These are phyloP conservation scores for Candida sonorensis DNA, from an alignment of 805 yeast species.

Conservation along the genomic window DNA sequence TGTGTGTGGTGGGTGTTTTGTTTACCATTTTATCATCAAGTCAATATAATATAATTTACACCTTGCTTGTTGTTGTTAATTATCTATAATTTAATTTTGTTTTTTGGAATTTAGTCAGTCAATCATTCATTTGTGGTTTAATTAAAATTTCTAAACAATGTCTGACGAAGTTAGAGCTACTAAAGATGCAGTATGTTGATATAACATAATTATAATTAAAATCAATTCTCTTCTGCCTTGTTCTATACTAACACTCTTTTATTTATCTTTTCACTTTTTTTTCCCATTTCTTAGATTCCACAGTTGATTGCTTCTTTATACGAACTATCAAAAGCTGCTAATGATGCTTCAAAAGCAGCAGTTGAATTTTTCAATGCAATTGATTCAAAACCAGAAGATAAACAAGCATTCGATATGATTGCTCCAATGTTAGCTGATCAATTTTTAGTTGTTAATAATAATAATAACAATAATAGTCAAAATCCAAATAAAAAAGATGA, in stretches of 20 bases:
- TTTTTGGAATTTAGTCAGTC: no score
- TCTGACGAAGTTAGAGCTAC: slow-evolving; percentile 24
- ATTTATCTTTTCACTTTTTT: no score
- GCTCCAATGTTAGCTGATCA: slow-evolving; percentile 31
- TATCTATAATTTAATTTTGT: no score
- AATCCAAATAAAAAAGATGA: slow-evolving; percentile 30
- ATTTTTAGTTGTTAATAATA: slow-evolving; percentile 29
- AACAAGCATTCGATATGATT: slow-evolving; percentile 17
- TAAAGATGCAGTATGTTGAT: slow-evolving; percentile 23
- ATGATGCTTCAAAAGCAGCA: slow-evolving; percentile 74
- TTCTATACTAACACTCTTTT: no score
- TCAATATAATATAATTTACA: no score
- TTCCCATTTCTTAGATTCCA: no score
- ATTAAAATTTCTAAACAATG: slow-evolving; percentile 9
- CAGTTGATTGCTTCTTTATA: slow-evolving; percentile 73
- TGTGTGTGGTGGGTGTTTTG: no score
- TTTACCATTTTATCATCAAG: neutral
- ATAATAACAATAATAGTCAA: no score
- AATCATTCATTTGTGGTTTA: neutral
- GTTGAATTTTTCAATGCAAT: slow-evolving; percentile 64
- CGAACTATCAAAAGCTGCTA: slow-evolving; percentile 81
- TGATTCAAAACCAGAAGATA: slow-evolving; percentile 35
- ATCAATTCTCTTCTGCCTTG: no score
- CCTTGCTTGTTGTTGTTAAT: no score
- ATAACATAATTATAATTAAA: neutral